phyloP scores from a whole-genome alignment of 2,329 filamentous ascomycete genomes.

The Penicillium sp. region DNA sequence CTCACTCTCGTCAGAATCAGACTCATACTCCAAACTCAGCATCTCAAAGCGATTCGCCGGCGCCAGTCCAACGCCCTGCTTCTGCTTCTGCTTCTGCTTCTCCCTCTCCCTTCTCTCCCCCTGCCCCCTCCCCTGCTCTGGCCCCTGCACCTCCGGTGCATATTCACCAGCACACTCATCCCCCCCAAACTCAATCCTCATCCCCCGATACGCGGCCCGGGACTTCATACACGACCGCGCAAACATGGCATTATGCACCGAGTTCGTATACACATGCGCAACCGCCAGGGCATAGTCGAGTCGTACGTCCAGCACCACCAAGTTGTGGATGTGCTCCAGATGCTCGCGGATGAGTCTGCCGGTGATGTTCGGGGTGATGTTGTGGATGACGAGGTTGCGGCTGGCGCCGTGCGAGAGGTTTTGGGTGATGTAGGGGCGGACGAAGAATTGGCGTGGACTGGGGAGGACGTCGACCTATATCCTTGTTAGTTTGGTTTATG shows the following conservation, averaged over 20 bases:
- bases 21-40: slow-evolving; percentile 49
- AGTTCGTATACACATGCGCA: slow-evolving; percentile 71
- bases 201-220: slow-evolving; percentile 63
- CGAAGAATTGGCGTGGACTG: slow-evolving; percentile 66
- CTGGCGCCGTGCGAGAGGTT: slow-evolving; percentile 65
- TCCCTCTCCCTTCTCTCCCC: neutral
- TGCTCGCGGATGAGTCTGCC: slow-evolving; percentile 65
- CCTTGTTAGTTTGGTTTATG: slow-evolving; percentile 11
- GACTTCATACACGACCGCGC: slow-evolving; percentile 74
- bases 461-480: too few relatives aligned
- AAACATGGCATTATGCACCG: slow-evolving; percentile 69
- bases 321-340: slow-evolving; percentile 76
- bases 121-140: neutral
- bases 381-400: slow-evolving; percentile 68
- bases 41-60: slow-evolving; percentile 60
- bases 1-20: neutral
- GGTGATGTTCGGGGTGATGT: slow-evolving; percentile 56
- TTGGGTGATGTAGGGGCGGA: slow-evolving; percentile 59
- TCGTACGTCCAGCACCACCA: slow-evolving; percentile 64
- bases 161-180: slow-evolving; percentile 69
- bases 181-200: slow-evolving; percentile 64
- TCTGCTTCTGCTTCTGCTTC: slow-evolving; percentile 19
- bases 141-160: slow-evolving; percentile 21
- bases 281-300: slow-evolving; percentile 52
- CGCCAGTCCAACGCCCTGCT: slow-evolving; percentile 35